phyloP scores from a whole-genome alignment of 768 basidiomycete species.

The Leccinum arenicola region DNA sequence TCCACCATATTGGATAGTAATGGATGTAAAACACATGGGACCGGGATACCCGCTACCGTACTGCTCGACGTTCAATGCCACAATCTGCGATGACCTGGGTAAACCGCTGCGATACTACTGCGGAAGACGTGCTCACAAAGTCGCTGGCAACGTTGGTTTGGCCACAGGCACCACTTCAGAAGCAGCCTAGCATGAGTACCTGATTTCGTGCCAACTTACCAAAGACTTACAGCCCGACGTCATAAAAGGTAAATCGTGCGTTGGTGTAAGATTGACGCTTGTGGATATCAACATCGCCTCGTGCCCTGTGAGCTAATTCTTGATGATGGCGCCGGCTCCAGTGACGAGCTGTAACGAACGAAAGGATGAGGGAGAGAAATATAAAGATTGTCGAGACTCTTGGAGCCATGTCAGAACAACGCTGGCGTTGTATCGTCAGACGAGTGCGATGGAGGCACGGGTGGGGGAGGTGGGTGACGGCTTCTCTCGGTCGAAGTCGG shows the following conservation, averaged over 20 bases:
- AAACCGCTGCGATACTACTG: not conserved
- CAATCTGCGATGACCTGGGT: conserved; percentile 38
- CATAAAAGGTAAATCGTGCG: conserved; percentile 55
- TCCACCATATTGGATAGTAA: conserved; percentile 61
- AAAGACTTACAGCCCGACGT: conserved; percentile 46
- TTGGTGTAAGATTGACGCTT: conserved; percentile 34
- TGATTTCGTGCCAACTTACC: not conserved
- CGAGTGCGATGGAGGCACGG: conserved; percentile 19
- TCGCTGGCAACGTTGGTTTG: conserved; percentile 36
- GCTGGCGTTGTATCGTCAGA: conserved; percentile 8
- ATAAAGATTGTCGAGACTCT: conserved; percentile 29
- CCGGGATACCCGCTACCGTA: conserved; percentile 63
- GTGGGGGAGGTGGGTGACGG: conserved; percentile 1
- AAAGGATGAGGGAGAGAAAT: conserved; percentile 35
- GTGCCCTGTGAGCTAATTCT: conserved; percentile 47
- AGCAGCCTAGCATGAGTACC: conserved; percentile 4
- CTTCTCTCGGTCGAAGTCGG: not conserved
- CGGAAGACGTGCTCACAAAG: conserved; percentile 37
- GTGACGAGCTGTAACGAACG: conserved; percentile 34
- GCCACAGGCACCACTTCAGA: conserved; percentile 57
- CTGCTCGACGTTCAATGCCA: conserved; percentile 51
- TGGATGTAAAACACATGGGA: conserved; percentile 56
- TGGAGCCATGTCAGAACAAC: conserved; percentile 15
- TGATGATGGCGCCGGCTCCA: conserved; percentile 39
- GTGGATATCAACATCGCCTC: conserved; percentile 38